phyloP scores from a whole-genome alignment of 148 eudicot genomes.

The Vaccinium vitisidaea region DNA sequence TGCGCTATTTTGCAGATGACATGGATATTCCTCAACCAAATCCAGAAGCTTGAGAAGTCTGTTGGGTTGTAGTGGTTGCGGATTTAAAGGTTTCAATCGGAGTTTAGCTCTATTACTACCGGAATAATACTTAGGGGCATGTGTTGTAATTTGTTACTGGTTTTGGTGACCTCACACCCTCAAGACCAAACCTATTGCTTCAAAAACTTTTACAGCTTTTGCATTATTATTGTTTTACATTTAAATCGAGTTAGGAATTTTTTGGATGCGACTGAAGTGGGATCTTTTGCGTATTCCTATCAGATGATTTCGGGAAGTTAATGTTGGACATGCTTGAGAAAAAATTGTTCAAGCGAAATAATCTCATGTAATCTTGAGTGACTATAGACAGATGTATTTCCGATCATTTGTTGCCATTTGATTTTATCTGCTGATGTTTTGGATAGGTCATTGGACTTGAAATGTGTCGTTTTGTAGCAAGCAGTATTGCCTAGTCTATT shows the following conservation, averaged over 20 bases:
- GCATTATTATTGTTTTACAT: constrained; percentile 11
- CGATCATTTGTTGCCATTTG: not conserved
- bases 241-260: not conserved
- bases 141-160: constrained; percentile 21
- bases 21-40: constrained; percentile 88
- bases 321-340: not conserved
- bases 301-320: not conserved
- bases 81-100: constrained; percentile 10
- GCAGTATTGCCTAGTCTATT: not conserved
- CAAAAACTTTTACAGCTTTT: constrained; percentile 10
- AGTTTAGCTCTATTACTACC: not conserved
- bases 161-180: constrained; percentile 9
- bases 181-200: constrained; percentile 4
- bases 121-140: constrained; percentile 2
- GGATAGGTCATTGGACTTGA: not conserved
- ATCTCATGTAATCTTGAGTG: not conserved
- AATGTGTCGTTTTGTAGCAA: not conserved
- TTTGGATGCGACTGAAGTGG: constrained; percentile 3
- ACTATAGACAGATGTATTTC: not conserved
- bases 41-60: constrained; percentile 65
- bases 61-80: constrained; percentile 45
- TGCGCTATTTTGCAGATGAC: constrained; percentile 62
- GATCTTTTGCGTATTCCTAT: not conserved
- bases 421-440: not conserved
- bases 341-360: constrained; percentile 5